A percentile compares a stretch with the other conserved stretches of the same genome.
These are phyloP conservation scores for Colletotrichum echinochloae DNA, from an alignment of 2,329 filamentous ascomycete genomes.

Conservation along the genomic window DNA sequence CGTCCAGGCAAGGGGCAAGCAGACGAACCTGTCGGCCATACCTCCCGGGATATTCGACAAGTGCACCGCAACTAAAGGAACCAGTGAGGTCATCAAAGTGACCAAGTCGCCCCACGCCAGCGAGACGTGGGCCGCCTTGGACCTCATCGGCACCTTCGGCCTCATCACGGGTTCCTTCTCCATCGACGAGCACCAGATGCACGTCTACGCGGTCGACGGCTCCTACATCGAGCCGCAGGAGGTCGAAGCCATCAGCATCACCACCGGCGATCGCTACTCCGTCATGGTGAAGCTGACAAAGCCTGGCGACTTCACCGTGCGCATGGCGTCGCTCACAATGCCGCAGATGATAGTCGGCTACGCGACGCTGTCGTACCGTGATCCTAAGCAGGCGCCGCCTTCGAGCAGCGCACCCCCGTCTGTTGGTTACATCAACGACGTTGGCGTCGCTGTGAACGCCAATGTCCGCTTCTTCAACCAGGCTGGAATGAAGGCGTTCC, in stretches of 20 bases:
- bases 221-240: background rate
- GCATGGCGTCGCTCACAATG: too few relatives aligned
- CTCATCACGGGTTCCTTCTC: background rate
- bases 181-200: background rate
- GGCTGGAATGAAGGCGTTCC: too few relatives aligned
- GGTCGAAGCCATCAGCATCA: background rate
- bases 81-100: background rate
- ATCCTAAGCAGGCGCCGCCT: too few relatives aligned
- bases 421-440: too few relatives aligned
- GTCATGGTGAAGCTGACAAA: slow-evolving; percentile 20
- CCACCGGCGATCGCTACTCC: background rate
- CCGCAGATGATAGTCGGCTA: too few relatives aligned
- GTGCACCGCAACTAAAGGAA: background rate
- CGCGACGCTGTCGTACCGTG: too few relatives aligned
- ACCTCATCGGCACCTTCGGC: background rate
- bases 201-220: background rate
- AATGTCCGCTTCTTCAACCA: too few relatives aligned
- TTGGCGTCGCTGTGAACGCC: too few relatives aligned
- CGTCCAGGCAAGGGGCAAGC: slow-evolving; percentile 1
- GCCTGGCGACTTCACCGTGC: too few relatives aligned
- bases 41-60: background rate
- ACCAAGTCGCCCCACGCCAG: background rate
- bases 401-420: too few relatives aligned
- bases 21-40: slow-evolving; percentile 4
- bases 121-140: background rate